phyloP scores from a whole-genome alignment of 129 eudicot species.

The Flaveria trinervia region DNA sequence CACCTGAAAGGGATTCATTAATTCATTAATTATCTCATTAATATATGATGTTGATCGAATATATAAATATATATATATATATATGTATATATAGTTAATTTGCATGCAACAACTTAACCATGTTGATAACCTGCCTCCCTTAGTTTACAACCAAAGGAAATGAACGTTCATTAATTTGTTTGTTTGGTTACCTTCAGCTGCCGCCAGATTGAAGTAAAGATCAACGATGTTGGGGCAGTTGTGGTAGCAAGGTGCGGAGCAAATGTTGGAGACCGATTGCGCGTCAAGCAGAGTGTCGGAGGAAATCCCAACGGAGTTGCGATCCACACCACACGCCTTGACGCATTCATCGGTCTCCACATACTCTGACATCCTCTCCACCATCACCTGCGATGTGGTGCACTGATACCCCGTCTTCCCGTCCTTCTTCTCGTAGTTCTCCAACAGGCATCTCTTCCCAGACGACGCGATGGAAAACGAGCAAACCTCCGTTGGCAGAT shows the following conservation, averaged over 20 bases:
- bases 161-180: too few relatives aligned
- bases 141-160: too few relatives aligned
- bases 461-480: constrained; percentile 67
- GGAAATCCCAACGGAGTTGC: constrained; percentile 60
- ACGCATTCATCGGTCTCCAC: constrained; percentile 76
- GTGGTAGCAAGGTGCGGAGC: constrained; percentile 71
- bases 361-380: constrained; percentile 60
- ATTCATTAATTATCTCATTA: too few relatives aligned
- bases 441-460: constrained; percentile 81
- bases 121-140: too few relatives aligned
- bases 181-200: constrained; percentile 65
- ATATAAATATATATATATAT: too few relatives aligned
- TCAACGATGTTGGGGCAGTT: constrained; percentile 85
- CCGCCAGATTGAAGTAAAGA: constrained; percentile 78
- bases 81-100: too few relatives aligned
- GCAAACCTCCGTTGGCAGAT: constrained; percentile 47
- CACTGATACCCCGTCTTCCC: constrained; percentile 56
- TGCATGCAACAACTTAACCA: too few relatives aligned
- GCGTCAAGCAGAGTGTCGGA: constrained; percentile 72
- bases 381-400: constrained; percentile 72
- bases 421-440: constrained; percentile 39
- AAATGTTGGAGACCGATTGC: constrained; percentile 52
- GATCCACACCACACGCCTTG: constrained; percentile 68
- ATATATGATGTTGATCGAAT: too few relatives aligned
- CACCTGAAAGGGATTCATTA: constrained; percentile 48